Conservation (phyloP, 345 rosid genomes). For the Ceriops decandra region DNA sequence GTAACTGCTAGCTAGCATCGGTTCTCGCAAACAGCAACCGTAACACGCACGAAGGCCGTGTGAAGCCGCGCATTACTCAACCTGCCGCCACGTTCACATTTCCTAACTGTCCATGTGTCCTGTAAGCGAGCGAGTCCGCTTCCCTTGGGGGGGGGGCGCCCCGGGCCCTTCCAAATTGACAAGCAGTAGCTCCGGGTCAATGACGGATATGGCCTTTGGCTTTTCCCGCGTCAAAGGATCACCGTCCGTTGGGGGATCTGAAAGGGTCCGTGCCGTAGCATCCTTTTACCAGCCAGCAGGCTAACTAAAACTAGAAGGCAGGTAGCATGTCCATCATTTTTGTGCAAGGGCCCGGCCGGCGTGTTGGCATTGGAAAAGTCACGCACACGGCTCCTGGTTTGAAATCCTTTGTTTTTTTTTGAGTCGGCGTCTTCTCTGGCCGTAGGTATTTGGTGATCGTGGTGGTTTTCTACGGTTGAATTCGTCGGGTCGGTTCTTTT, state of each 20-base stretch:
- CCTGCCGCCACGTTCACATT: slow-evolving; percentile 38
- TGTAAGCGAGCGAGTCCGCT: slow-evolving; percentile 20
- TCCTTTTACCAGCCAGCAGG: slow-evolving; percentile 8
- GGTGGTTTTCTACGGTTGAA: slow-evolving; percentile 31
- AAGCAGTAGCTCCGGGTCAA: not conserved
- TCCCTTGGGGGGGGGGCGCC: slow-evolving; percentile 12
- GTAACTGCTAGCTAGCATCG: slow-evolving; percentile 34
- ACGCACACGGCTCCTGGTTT: slow-evolving; percentile 16
- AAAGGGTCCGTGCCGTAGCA: slow-evolving; percentile 12
- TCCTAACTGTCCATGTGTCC: slow-evolving; percentile 40
- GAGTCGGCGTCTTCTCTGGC: slow-evolving; percentile 6
- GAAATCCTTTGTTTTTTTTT: not conserved
- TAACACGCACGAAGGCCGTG: slow-evolving; percentile 21
- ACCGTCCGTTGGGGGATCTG: no score
- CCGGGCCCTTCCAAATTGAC: slow-evolving; percentile 8
- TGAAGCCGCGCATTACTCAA: not conserved
- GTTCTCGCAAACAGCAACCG: slow-evolving; percentile 30
- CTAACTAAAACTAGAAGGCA: slow-evolving; percentile 34
- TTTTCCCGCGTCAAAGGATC: not conserved
- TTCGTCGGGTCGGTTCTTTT: slow-evolving; percentile 5
- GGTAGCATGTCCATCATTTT: slow-evolving; percentile 21
- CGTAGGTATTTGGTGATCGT: slow-evolving; percentile 4
- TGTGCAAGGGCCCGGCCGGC: slow-evolving; percentile 26
- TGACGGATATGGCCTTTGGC: slow-evolving; percentile 19
- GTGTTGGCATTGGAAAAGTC: slow-evolving; percentile 9